Evolutionary conservation across 371 early-diverging fungal genomes (phyloP).

Genomic region (Mucor lusitanicus): DNA sequence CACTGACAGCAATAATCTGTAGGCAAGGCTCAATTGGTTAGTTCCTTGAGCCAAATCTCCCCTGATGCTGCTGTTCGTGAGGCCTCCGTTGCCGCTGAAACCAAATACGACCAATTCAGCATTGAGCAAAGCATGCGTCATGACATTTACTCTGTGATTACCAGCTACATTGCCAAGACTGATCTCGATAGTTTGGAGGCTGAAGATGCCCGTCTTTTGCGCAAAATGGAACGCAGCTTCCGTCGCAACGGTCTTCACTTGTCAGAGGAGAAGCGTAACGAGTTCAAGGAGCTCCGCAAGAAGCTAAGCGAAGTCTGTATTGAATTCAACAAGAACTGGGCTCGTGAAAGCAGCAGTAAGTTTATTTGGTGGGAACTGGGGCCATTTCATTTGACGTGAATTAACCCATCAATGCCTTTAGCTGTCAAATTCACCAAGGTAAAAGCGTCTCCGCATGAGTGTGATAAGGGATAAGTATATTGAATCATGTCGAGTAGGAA

Average conservation of each 20-base stretch:
- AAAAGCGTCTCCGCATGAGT: neutral
- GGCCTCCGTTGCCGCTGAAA: constrained; percentile 68
- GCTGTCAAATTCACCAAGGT: constrained; percentile 52
- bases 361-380: neutral
- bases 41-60: constrained; percentile 68
- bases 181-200: constrained; percentile 48
- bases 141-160: constrained; percentile 70
- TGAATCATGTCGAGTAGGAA: constrained; percentile 35
- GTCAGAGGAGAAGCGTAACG: constrained; percentile 57
- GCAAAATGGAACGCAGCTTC: constrained; percentile 64
- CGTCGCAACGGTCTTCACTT: constrained; percentile 75
- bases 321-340: constrained; percentile 66
- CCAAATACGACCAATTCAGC: constrained; percentile 65
- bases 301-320: constrained; percentile 67
- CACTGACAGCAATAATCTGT: neutral
- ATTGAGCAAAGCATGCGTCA: constrained; percentile 80
- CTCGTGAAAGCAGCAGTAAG: constrained; percentile 59
- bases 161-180: constrained; percentile 54
- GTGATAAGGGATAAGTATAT: neutral
- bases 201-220: constrained; percentile 72
- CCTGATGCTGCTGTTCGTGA: constrained; percentile 72
- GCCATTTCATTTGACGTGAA: neutral
- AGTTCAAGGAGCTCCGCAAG: constrained; percentile 67
- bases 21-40: constrained; percentile 51
- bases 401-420: constrained; percentile 9